These are phyloP conservation scores for Arthrinium puccinioides DNA, from an alignment of 2,329 filamentous ascomycete genomes.

Conservation along the genomic window DNA sequence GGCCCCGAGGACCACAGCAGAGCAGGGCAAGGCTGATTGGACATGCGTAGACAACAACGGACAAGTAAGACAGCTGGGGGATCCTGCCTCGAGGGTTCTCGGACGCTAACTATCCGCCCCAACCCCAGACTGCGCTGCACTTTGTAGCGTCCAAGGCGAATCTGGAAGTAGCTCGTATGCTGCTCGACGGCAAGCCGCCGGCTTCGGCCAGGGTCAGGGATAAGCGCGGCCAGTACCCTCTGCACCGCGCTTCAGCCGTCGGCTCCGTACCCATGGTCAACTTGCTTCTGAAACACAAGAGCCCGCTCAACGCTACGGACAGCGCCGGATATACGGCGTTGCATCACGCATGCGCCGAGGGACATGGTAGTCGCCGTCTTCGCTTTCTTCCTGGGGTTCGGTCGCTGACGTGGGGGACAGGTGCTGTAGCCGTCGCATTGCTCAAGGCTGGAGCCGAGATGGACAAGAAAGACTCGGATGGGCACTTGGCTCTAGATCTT, in stretches of 20 bases:
- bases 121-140: slow-evolving; percentile 72
- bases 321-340: slow-evolving; percentile 77
- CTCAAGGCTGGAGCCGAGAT: slow-evolving; percentile 79
- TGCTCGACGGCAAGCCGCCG: slow-evolving; percentile 62
- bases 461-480: slow-evolving; percentile 68
- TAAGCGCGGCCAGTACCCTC: slow-evolving; percentile 76
- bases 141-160: slow-evolving; percentile 89
- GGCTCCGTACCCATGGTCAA: slow-evolving; percentile 85
- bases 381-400: no score
- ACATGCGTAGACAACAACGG: slow-evolving; percentile 51
- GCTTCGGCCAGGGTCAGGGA: slow-evolving; percentile 79
- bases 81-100: not conserved
- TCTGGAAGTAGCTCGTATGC: slow-evolving; percentile 68
- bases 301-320: slow-evolving; percentile 79
- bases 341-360: slow-evolving; percentile 79
- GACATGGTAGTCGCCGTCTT: slow-evolving; percentile 45
- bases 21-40: not conserved
- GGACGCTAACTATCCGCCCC: slow-evolving; percentile 3
- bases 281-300: slow-evolving; percentile 67
- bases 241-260: slow-evolving; percentile 86
- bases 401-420: no score
- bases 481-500: slow-evolving; percentile 66
- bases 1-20: no score
- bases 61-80: slow-evolving; percentile 36
- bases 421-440: slow-evolving; percentile 75